These are phyloP conservation scores for Quillaja saponaria DNA, from an alignment of 306 rosid genomes.

Conservation along the genomic window DNA sequence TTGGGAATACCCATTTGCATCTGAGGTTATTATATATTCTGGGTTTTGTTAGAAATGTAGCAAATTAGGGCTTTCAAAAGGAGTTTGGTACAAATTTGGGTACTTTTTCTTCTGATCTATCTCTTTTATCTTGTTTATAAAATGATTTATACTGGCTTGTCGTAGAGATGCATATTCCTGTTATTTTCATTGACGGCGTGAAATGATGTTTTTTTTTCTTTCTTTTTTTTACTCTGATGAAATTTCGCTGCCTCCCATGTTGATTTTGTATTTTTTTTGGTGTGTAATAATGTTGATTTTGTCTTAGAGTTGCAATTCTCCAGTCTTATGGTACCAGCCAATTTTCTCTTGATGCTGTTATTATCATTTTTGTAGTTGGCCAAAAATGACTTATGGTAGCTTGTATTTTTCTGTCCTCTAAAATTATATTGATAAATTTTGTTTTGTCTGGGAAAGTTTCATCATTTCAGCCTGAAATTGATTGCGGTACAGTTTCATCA, in stretches of 20 bases:
- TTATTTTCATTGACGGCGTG: neutral
- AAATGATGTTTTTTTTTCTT: too few species aligned
- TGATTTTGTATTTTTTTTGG: neutral
- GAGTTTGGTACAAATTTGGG: neutral
- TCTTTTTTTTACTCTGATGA: constrained; percentile 15
- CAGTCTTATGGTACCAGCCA: neutral
- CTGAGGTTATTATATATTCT: neutral
- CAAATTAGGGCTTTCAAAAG: constrained; percentile 24
- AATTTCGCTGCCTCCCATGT: neutral
- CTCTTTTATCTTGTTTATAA: constrained; percentile 28
- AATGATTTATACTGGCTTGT: constrained; percentile 10
- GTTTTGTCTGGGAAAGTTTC: too few species aligned
- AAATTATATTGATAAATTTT: neutral
- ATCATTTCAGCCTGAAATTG: too few species aligned
- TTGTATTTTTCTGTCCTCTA: constrained; percentile 3
- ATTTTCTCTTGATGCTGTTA: constrained; percentile 7
- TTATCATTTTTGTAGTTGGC: neutral
- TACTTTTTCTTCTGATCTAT: constrained; percentile 13
- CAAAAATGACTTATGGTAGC: neutral
- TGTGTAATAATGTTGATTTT: too few species aligned
- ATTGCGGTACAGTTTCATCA: too few species aligned
- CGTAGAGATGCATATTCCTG: constrained; percentile 4
- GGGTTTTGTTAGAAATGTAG: constrained; percentile 17
- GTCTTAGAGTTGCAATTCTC: neutral
- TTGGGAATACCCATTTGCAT: constrained; percentile 14